phyloP scores from a whole-genome alignment of 257 asterid species.

The Forsythia suspensa region DNA sequence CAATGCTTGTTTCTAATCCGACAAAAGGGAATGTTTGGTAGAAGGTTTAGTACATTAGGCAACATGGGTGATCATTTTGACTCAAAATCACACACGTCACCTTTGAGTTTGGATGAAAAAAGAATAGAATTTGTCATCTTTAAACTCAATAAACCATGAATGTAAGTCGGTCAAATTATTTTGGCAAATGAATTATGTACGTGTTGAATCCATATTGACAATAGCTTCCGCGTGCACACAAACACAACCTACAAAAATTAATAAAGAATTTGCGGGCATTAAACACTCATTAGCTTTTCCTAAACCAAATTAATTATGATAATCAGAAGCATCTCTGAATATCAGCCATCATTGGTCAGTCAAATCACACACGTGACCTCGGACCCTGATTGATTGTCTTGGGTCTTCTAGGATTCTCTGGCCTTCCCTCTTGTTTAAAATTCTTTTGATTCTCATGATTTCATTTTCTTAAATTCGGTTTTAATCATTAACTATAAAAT shows the following conservation, averaged over 20 bases:
- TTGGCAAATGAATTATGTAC: constrained; percentile 4
- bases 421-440: too few species aligned
- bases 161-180: not conserved
- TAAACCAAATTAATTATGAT: not conserved
- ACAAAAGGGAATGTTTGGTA: too few species aligned
- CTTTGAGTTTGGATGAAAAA: too few species aligned
- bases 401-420: not conserved
- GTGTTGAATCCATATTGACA: not conserved
- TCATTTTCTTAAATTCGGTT: not conserved
- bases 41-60: too few species aligned
- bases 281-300: not conserved
- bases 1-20: too few species aligned
- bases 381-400: constrained; percentile 16
- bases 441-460: not conserved
- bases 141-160: too few species aligned
- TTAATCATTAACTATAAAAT: not conserved
- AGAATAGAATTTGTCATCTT: too few species aligned
- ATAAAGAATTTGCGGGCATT: not conserved
- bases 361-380: constrained; percentile 25
- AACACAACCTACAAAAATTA: not conserved
- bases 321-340: not conserved
- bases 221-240: not conserved
- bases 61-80: too few species aligned
- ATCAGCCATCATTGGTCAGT: constrained; percentile 1
- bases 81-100: too few species aligned